These are phyloP conservation scores for Rugonectria rugulosa DNA, from an alignment of 2,329 filamentous ascomycete species.

Conservation along the genomic window DNA sequence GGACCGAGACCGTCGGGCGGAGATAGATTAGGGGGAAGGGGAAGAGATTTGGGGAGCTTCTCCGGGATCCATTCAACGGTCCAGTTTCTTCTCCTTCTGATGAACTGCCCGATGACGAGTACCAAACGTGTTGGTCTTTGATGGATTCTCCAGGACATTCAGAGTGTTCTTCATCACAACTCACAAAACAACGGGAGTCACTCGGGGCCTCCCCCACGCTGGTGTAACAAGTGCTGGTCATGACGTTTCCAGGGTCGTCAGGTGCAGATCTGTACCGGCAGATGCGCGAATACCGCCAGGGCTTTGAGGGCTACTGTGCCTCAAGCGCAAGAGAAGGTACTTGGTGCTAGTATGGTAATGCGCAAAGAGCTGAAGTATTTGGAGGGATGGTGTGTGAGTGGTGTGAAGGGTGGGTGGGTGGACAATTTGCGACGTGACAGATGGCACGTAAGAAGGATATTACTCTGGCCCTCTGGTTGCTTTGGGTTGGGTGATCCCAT, in stretches of 20 bases:
- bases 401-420: slow-evolving; percentile 15
- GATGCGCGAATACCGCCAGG: slow-evolving; percentile 24
- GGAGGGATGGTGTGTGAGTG: slow-evolving; percentile 13
- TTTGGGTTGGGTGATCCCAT: not conserved
- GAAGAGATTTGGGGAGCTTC: slow-evolving; percentile 1
- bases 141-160: not conserved
- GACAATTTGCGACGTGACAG: slow-evolving; percentile 4
- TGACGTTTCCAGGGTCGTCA: slow-evolving; percentile 30
- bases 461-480: not conserved
- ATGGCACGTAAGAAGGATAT: slow-evolving; percentile 9
- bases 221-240: slow-evolving; percentile 23
- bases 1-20: slow-evolving; percentile 2
- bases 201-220: slow-evolving; percentile 22
- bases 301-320: no score
- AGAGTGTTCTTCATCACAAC: slow-evolving; percentile 9
- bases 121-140: not conserved
- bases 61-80: not conserved
- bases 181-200: slow-evolving; percentile 17
- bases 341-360: no score
- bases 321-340: no score
- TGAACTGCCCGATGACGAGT: slow-evolving; percentile 17
- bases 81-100: not conserved
- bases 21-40: not conserved
- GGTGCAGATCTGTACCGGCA: slow-evolving; percentile 36
- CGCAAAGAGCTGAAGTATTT: slow-evolving; percentile 11